Percentiles rank a stretch among this genome's conserved stretches.
These are phyloP conservation scores for Mycena leptocephala DNA, from an alignment of 768 basidiomycete species.

Conservation along the genomic window DNA sequence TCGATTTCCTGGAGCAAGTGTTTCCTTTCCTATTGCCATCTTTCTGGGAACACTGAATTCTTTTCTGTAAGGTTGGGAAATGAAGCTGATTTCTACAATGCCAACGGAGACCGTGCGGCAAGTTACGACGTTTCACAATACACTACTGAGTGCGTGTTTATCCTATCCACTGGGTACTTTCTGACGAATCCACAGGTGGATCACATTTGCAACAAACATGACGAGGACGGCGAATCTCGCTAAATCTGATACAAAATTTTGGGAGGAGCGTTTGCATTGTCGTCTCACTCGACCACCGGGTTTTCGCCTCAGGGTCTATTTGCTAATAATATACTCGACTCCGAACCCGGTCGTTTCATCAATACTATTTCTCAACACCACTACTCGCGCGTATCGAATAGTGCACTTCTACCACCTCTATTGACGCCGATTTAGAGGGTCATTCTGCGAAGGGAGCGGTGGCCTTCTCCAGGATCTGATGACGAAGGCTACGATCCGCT, in stretches of 20 bases:
- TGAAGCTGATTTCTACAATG: neutral
- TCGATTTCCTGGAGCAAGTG: neutral
- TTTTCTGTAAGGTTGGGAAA: neutral
- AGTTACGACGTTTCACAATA: neutral
- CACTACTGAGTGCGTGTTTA: neutral
- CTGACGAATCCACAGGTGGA: neutral
- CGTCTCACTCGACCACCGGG: neutral
- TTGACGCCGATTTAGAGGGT: neutral
- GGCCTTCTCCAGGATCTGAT: neutral
- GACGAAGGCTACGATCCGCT: neutral
- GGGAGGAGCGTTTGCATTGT: neutral
- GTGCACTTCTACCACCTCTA: neutral
- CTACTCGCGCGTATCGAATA: neutral
- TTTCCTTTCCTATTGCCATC: neutral
- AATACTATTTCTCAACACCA: neutral
- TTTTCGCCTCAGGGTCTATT: neutral
- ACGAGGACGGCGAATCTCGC: neutral
- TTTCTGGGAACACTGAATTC: neutral
- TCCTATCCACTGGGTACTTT: neutral
- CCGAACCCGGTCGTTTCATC: neutral
- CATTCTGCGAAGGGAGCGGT: neutral
- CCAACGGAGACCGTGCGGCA: neutral
- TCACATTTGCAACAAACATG: neutral
- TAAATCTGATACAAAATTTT: neutral
- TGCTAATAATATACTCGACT: neutral